phyloP scores from a whole-genome alignment of 345 rosid genomes.

The Rhizophora mangle region DNA sequence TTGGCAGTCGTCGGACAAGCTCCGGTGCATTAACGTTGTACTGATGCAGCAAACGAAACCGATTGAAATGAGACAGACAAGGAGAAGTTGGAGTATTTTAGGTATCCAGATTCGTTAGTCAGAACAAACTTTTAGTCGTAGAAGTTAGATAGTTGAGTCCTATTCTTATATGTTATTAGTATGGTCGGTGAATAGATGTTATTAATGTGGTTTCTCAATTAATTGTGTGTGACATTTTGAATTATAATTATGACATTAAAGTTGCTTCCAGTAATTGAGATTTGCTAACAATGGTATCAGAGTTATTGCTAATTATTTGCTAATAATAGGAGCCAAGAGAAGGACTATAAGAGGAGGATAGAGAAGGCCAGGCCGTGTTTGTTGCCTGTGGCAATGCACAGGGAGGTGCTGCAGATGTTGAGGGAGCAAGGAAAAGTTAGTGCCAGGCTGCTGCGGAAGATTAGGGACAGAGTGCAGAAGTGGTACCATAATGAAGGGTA shows the following conservation, averaged over 20 bases:
- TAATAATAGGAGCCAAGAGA: slow-evolving; percentile 63
- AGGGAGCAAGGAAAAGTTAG: slow-evolving; percentile 79
- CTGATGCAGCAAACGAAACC: slow-evolving; percentile 79
- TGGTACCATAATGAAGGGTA: slow-evolving; percentile 98
- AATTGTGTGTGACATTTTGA: too few relatives aligned
- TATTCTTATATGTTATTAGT: too few relatives aligned
- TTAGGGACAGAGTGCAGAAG: slow-evolving; percentile 87
- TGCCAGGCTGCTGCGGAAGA: slow-evolving; percentile 84
- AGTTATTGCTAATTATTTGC: too few relatives aligned
- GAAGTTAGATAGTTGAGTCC: too few relatives aligned
- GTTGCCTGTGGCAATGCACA: slow-evolving; percentile 49
- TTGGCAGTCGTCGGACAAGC: too few relatives aligned
- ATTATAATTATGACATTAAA: too few relatives aligned
- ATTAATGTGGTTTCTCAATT: too few relatives aligned
- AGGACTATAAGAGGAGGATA: slow-evolving; percentile 83
- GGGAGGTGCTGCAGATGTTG: slow-evolving; percentile 73
- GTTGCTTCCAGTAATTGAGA: too few relatives aligned
- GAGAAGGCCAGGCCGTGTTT: slow-evolving; percentile 76
- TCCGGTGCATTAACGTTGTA: slow-evolving; percentile 87
- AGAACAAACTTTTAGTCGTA: too few relatives aligned
- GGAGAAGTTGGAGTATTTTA: slow-evolving; percentile 78
- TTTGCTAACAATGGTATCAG: too few relatives aligned
- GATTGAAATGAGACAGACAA: slow-evolving; percentile 90
- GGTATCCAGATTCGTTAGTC: too few relatives aligned
- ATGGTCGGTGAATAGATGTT: too few relatives aligned